phyloP scores from a whole-genome alignment of 805 yeast genomes.

The Kluyveromyces dobzhanskii region DNA sequence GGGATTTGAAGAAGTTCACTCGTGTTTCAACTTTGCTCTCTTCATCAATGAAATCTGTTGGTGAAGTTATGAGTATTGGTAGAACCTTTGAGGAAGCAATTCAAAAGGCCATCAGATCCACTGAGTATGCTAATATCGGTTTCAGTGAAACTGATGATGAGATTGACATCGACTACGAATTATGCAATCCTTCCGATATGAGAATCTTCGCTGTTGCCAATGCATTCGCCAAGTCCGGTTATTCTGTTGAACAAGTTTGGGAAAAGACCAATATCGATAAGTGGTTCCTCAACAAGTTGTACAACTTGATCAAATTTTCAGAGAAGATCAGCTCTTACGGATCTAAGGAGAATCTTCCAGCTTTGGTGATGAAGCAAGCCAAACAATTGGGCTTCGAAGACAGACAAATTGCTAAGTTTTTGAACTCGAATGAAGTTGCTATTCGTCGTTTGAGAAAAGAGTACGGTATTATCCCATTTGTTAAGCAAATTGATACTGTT shows the following conservation, averaged over 20 bases:
- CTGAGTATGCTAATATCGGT: conserved; percentile 93
- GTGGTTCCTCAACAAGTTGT: conserved; percentile 90
- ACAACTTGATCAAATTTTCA: conserved; percentile 66
- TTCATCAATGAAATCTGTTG: conserved; percentile 96
- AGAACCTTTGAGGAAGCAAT: conserved; percentile 96
- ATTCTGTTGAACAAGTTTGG: conserved; percentile 89
- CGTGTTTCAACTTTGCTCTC: conserved; percentile 82
- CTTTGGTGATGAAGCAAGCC: conserved; percentile 63
- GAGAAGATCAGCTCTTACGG: conserved; percentile 49
- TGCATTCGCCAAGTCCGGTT: conserved; percentile 72
- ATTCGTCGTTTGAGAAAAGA: conserved; percentile 84
- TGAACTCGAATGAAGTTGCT: conserved; percentile 86
- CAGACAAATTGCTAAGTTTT: conserved; percentile 86
- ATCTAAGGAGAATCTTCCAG: conserved; percentile 49
- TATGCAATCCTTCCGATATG: conserved; percentile 96
- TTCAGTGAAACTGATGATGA: conserved; percentile 85
- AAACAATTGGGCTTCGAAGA: conserved; percentile 96
- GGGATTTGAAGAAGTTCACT: conserved; percentile 96
- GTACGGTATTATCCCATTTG: conserved; percentile 81
- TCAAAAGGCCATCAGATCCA: conserved; percentile 88
- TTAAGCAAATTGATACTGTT: conserved; percentile 94
- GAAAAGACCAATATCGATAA: conserved; percentile 83
- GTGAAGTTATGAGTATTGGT: conserved; percentile 98
- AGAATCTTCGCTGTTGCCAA: conserved; percentile 95
- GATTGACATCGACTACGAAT: conserved; percentile 84